Evolutionary conservation across 345 rosid genomes (phyloP).

Genomic region (Sapria himalayana): DNA sequence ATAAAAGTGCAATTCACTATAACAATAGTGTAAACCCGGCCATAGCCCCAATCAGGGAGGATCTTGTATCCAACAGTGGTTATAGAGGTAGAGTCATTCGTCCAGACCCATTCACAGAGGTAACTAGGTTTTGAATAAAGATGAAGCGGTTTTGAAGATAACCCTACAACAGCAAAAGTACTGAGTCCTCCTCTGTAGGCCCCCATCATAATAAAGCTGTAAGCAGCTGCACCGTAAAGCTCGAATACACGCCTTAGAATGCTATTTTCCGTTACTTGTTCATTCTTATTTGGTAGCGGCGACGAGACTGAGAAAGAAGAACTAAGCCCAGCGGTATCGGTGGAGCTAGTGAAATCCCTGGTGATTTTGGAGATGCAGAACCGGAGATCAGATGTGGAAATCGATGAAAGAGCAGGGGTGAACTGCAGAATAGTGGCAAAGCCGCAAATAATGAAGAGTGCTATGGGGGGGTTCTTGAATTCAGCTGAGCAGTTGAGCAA

Average conservation of each 20-base stretch:
- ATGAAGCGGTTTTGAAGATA: slow-evolving; percentile 74
- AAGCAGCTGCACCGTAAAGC: slow-evolving; percentile 55
- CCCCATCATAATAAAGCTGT: slow-evolving; percentile 60
- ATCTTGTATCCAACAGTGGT: slow-evolving; percentile 22
- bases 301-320: no score
- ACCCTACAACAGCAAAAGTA: slow-evolving; percentile 54
- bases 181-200: slow-evolving; percentile 57
- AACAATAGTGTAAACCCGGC: slow-evolving; percentile 70
- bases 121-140: slow-evolving; percentile 45
- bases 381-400: slow-evolving; percentile 61
- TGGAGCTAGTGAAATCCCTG: no score
- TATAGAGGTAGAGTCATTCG: slow-evolving; percentile 8
- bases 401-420: slow-evolving; percentile 43
- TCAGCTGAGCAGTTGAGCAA: slow-evolving; percentile 58
- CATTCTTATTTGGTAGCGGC: slow-evolving; percentile 10
- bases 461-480: slow-evolving; percentile 33
- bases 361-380: slow-evolving; percentile 52
- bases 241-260: slow-evolving; percentile 38
- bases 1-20: slow-evolving; percentile 69
- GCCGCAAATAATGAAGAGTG: slow-evolving; percentile 47
- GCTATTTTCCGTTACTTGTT: slow-evolving; percentile 25
- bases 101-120: slow-evolving; percentile 50
- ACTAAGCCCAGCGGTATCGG: no score
- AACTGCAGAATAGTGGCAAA: slow-evolving; percentile 49
- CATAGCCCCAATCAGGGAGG: slow-evolving; percentile 91